Evolutionary conservation across 768 basidiomycete species (phyloP).

Genomic region (Lepiota brunneoincarnata): DNA sequence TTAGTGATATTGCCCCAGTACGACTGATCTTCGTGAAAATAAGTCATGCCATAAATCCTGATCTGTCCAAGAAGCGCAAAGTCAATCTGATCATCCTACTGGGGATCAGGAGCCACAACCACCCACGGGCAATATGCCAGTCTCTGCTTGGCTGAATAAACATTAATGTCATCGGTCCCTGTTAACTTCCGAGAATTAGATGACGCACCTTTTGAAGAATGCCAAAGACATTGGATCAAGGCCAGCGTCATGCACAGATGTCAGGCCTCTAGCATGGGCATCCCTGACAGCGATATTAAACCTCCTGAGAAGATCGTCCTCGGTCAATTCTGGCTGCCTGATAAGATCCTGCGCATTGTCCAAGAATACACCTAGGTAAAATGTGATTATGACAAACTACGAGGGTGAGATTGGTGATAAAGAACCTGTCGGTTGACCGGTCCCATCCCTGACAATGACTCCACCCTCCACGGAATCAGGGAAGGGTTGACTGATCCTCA

Average conservation of each 20-base stretch:
- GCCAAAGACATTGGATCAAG: conserved; percentile 64
- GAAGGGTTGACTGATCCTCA: conserved; percentile 57
- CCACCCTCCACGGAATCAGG: conserved; percentile 79
- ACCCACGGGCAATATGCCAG: conserved; percentile 58
- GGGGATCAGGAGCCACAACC: conserved; percentile 2
- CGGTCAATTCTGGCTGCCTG: conserved; percentile 58
- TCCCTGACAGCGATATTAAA: conserved; percentile 65
- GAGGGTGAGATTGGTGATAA: conserved; percentile 10
- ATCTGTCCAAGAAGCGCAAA: conserved; percentile 39
- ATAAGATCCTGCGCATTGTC: conserved; percentile 87
- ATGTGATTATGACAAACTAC: conserved; percentile 1
- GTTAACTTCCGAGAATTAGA: neutral
- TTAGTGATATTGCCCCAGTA: conserved; percentile 73
- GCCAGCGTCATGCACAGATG: conserved; percentile 86
- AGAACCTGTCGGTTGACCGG: conserved; percentile 70
- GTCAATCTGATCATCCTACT: conserved; percentile 8
- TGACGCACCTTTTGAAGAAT: conserved; percentile 65
- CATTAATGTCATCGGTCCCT: neutral
- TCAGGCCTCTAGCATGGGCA: conserved; percentile 70
- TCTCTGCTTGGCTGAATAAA: conserved; percentile 53
- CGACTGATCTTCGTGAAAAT: conserved; percentile 58
- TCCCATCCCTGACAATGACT: conserved; percentile 64
- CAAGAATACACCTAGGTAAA: conserved; percentile 58
- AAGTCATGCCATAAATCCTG: conserved; percentile 76
- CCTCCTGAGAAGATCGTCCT: conserved; percentile 55